Conservation (phyloP, 1,139 yeast species). For the Pneumocystis sp. region DNA sequence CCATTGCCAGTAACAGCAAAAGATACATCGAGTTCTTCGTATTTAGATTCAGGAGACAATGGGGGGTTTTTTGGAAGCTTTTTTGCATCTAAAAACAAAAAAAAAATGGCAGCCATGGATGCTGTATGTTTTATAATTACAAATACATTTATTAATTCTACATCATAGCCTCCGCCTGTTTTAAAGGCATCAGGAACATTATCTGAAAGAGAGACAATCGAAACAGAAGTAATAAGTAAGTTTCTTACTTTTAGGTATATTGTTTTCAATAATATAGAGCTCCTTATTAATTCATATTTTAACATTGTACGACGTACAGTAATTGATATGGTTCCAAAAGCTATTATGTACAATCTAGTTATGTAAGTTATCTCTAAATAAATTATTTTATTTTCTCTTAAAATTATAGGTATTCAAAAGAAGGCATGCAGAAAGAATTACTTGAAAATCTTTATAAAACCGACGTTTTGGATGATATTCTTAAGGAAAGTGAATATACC, state of each 20-base stretch:
- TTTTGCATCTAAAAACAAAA: conserved; percentile 82
- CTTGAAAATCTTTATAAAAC: conserved; percentile 74
- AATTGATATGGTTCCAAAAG: conserved; percentile 87
- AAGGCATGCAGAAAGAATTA: conserved; percentile 77
- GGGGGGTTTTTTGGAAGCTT: conserved; percentile 90
- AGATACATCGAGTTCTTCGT: conserved; percentile 12
- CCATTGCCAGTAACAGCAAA: conserved; percentile 19
- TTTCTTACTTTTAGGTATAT: not conserved
- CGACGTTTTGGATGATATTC: conserved; percentile 58
- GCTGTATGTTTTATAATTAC: conserved; percentile 9
- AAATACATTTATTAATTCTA: conserved; percentile 26
- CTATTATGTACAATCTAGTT: conserved; percentile 82
- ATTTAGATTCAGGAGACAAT: conserved; percentile 15
- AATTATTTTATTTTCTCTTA: not conserved
- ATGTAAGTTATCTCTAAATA: conserved; percentile 12
- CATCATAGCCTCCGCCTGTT: conserved; percentile 62
- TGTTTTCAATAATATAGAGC: conserved; percentile 24
- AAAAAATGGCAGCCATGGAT: conserved; percentile 89
- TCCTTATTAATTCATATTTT: conserved; percentile 77
- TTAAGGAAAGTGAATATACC: conserved; percentile 83
- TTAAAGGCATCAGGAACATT: conserved; percentile 88
- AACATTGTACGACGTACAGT: conserved; percentile 87
- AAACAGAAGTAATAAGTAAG: conserved; percentile 74
- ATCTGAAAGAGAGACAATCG: conserved; percentile 92
- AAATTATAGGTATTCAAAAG: conserved; percentile 37